Base-by-base conservation (phyloP, 495 filamentous ascomycete species). In the Neurospora sublineolata region DNA sequence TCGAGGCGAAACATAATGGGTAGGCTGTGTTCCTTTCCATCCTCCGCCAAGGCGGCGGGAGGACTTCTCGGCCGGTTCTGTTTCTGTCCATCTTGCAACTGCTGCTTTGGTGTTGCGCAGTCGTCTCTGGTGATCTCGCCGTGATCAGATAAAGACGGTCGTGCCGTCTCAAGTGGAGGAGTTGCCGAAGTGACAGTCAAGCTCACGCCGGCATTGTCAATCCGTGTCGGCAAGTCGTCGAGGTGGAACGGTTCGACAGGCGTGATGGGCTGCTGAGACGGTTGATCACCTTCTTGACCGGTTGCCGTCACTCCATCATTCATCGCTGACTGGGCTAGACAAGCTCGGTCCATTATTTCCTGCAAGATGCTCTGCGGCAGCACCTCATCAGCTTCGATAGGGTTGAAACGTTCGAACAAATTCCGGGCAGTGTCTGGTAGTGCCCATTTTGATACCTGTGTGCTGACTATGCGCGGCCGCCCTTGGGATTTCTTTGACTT, bases 371-470 rank as follows among this genome's bases (percentile, higher is more conserved):
- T 80, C 71, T 80, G 77, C 38, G 79, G 77, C 10, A 87, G 81
- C 83, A 86, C 86, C 77, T 87, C 85, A 68, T 87, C 84, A 10
- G 77, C 85, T 71, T 87, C 84, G 33, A 83, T 77, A 27, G 79
- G 78, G 60, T 81, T 77, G 70, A 87, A 86, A 23, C 81, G 75
- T 36, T 75, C 80, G 69, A 86, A 81, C 1, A 85, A 71, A 67
- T 84, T 84, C 20, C 81, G 82, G 71, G 86, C 82, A 72, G 84
- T 86, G 37, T 84, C 82, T 7, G 79, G 78, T 23, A 87, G 73
- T 16, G 79, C 81, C 84, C 83, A 86, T 82, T 79, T 79, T 68
- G 77, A 76, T 37, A 79, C 77, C 68, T 80, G 79, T 40, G 69
- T 78, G 76, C 37, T 77, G 69, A 67, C 69, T 37, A 60, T 77